These are phyloP conservation scores for Podospora bellae-mahoneyi DNA, from an alignment of 495 filamentous ascomycete species.

Conservation along the genomic window DNA sequence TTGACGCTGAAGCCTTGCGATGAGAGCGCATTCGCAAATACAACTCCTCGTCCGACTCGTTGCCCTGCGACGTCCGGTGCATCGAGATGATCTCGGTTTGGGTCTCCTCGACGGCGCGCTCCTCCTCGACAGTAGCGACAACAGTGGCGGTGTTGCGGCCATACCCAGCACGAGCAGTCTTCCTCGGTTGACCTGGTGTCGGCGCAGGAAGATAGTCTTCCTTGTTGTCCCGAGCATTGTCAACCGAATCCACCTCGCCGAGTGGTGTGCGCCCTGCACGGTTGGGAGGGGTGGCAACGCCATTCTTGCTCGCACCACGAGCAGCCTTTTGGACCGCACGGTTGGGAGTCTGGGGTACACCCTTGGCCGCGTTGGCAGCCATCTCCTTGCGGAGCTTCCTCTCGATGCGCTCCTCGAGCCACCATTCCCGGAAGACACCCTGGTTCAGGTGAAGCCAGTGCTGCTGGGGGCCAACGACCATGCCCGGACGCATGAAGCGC, in stretches of 20 bases:
- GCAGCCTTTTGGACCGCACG: slow-evolving; percentile 64
- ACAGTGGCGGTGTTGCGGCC: slow-evolving; percentile 35
- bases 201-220: slow-evolving; percentile 90
- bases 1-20: slow-evolving; percentile 47
- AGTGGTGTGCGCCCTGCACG: slow-evolving; percentile 75
- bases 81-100: slow-evolving; percentile 47
- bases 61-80: slow-evolving; percentile 52
- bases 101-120: slow-evolving; percentile 20
- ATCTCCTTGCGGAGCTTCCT: slow-evolving; percentile 48
- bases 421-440: slow-evolving; percentile 94
- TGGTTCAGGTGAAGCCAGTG: slow-evolving; percentile 99
- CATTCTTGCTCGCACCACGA: slow-evolving; percentile 50
- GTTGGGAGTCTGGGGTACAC: slow-evolving; percentile 65
- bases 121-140: slow-evolving; percentile 46
- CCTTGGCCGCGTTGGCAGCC: slow-evolving; percentile 34
- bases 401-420: slow-evolving; percentile 84
- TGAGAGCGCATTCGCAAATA: slow-evolving; percentile 66
- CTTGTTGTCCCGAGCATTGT: slow-evolving; percentile 49
- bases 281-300: slow-evolving; percentile 76
- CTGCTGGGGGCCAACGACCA: slow-evolving; percentile 99
- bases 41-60: slow-evolving; percentile 75
- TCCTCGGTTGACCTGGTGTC: slow-evolving; percentile 92
- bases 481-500: slow-evolving; percentile 98
- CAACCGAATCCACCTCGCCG: slow-evolving; percentile 84
- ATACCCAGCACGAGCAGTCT: slow-evolving; percentile 59